Evolutionary conservation across 164 flowering plant species (phyloP).

Genomic region (Stephania japonica): DNA sequence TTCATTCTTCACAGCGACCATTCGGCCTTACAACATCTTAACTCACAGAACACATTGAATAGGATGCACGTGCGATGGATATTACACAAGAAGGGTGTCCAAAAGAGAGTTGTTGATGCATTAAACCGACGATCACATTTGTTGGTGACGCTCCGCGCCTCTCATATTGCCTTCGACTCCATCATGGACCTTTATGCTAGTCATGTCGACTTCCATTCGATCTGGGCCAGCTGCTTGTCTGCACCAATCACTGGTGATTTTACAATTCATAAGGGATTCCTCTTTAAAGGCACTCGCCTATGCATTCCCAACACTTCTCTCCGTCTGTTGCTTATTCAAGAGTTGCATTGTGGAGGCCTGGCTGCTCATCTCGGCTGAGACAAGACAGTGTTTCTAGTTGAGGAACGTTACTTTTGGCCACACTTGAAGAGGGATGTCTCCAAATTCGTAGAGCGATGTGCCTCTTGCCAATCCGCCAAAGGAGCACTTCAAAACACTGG

Average conservation of each 20-base stretch:
- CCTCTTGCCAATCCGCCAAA: background rate
- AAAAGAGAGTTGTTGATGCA: slow-evolving; percentile 1
- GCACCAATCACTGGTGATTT: background rate
- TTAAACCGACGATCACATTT: background rate
- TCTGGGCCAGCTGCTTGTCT: background rate
- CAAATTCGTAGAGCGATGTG: background rate
- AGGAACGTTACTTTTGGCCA: background rate
- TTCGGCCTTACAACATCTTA: background rate
- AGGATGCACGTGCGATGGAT: background rate
- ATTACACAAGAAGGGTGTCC: background rate
- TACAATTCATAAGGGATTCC: background rate
- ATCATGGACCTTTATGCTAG: background rate
- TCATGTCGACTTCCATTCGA: background rate
- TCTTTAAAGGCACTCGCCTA: background rate
- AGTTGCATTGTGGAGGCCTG: background rate
- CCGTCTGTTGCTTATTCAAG: background rate
- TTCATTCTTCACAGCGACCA: background rate
- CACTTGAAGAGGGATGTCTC: background rate
- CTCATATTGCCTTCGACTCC: background rate
- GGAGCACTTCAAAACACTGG: background rate
- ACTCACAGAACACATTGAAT: background rate
- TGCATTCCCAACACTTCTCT: background rate
- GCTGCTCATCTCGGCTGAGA: background rate
- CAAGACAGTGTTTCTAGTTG: background rate
- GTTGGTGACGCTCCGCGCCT: background rate